Conservation (phyloP, 176 grass and related monocot species). For the Phyllostachys edulis region DNA sequence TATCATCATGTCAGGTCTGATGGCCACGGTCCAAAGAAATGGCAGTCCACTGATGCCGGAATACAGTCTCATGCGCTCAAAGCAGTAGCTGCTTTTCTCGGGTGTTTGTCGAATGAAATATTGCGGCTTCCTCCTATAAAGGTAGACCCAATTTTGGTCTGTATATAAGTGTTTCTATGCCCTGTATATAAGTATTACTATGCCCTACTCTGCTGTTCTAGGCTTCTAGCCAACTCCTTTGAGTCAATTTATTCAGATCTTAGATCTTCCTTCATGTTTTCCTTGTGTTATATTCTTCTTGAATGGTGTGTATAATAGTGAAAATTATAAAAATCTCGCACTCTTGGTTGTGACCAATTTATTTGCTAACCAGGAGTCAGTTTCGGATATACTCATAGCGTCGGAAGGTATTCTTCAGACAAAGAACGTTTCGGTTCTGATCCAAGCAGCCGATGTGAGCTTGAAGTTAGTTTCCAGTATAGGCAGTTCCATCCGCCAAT, state of each 20-base stretch:
- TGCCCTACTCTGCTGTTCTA: not conserved
- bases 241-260: not conserved
- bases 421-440: slow-evolving; percentile 35
- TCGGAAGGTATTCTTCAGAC: slow-evolving; percentile 44
- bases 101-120: slow-evolving; percentile 39
- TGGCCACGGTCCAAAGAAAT: slow-evolving; percentile 51
- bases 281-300: not conserved
- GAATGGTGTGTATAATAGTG: not conserved
- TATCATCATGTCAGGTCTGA: slow-evolving; percentile 39
- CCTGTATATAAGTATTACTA: too few relatives aligned
- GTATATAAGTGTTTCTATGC: too few relatives aligned
- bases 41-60: slow-evolving; percentile 59
- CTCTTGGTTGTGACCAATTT: not conserved
- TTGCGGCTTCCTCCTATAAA: slow-evolving; percentile 52
- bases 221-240: not conserved
- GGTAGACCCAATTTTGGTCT: slow-evolving; percentile 25
- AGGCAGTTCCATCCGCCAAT: slow-evolving; percentile 50
- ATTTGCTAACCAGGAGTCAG: slow-evolving; percentile 41
- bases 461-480: slow-evolving; percentile 44
- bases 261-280: not conserved
- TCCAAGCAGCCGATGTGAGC: slow-evolving; percentile 49
- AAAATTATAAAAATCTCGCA: not conserved
- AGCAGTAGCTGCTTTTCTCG: slow-evolving; percentile 40
- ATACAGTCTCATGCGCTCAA: slow-evolving; percentile 65
- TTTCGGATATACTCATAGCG: slow-evolving; percentile 49